phyloP scores from a whole-genome alignment of 352 stramenopile genomes.

The Phytophthora aleatoria region DNA sequence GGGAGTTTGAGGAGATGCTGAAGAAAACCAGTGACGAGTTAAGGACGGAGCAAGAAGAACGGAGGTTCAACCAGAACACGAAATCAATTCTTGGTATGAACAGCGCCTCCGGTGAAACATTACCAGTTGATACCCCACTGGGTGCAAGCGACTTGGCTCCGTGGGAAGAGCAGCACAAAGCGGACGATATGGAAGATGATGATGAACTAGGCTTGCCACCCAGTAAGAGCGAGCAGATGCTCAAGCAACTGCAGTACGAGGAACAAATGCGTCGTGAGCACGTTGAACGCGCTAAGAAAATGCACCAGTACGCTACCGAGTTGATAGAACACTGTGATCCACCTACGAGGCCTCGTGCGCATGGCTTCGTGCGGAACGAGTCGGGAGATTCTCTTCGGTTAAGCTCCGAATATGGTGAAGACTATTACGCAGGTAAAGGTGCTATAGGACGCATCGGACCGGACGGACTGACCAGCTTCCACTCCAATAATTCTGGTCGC shows the following conservation, averaged over 20 bases:
- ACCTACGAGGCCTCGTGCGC: conserved; percentile 17
- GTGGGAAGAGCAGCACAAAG: conserved; percentile 23
- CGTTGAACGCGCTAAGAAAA: conserved; percentile 26
- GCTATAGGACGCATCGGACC: not conserved
- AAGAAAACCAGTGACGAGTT: conserved; percentile 27
- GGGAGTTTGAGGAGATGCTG: conserved; percentile 63
- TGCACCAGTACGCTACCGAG: conserved; percentile 22
- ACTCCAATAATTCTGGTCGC: conserved; percentile 22
- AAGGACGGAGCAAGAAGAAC: not conserved
- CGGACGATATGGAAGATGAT: conserved; percentile 31
- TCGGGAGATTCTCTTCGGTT: conserved; percentile 48
- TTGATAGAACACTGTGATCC: conserved; percentile 12
- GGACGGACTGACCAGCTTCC: conserved; percentile 25
- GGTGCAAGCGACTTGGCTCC: conserved; percentile 13
- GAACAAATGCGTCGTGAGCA: conserved; percentile 32
- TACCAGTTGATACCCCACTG: conserved; percentile 20
- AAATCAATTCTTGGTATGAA: conserved; percentile 16
- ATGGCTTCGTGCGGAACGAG: conserved; percentile 28
- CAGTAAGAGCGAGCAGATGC: conserved; percentile 40
- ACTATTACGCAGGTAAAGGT: conserved; percentile 21
- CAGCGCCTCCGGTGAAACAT: conserved; percentile 29
- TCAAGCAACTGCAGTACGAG: conserved; percentile 24
- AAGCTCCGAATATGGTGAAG: conserved; percentile 46
- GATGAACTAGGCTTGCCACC: conserved; percentile 39
- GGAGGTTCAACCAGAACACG: conserved; percentile 6